Conservation (phyloP, 352 stramenopile genomes). For the Globisporangium mamillatum region DNA sequence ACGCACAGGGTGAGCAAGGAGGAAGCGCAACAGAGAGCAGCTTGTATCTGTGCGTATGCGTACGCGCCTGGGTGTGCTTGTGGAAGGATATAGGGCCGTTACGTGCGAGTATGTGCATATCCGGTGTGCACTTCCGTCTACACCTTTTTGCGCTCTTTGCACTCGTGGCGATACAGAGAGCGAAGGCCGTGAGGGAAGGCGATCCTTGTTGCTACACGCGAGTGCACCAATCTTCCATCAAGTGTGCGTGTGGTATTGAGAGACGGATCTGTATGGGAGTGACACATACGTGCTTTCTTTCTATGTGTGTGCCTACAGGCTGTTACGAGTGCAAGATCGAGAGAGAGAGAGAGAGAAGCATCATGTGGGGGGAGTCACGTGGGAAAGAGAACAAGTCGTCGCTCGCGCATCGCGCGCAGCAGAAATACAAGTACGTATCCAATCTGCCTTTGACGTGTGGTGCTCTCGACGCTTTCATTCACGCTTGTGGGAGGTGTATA, state of each 20-base stretch:
- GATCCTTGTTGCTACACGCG: conserved; percentile 1
- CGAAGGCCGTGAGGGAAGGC: not conserved
- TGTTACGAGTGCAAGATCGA: not conserved
- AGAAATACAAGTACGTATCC: conserved; percentile 83
- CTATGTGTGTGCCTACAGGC: not conserved
- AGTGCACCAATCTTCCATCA: not conserved
- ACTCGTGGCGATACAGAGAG: not conserved
- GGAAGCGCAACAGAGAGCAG: not conserved
- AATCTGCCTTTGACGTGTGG: not conserved
- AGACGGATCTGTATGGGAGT: not conserved
- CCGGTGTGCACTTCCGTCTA: not conserved
- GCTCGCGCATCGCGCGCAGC: conserved; percentile 80
- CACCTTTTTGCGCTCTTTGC: too few relatives aligned
- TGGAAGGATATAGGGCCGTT: not conserved
- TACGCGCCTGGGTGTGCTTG: not conserved
- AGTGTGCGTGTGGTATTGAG: not conserved
- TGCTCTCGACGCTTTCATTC: not conserved
- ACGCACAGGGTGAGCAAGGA: not conserved
- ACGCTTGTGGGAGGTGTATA: not conserved
- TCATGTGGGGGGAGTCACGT: conserved; percentile 63
- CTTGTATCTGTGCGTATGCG: not conserved
- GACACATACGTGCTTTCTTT: not conserved
- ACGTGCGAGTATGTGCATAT: not conserved
- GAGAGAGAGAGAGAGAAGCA: conserved; percentile 1
- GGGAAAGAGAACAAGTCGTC: conserved; percentile 86